phyloP scores from a whole-genome alignment of 2,329 filamentous ascomycete species.

The Xylariaceae sp. region DNA sequence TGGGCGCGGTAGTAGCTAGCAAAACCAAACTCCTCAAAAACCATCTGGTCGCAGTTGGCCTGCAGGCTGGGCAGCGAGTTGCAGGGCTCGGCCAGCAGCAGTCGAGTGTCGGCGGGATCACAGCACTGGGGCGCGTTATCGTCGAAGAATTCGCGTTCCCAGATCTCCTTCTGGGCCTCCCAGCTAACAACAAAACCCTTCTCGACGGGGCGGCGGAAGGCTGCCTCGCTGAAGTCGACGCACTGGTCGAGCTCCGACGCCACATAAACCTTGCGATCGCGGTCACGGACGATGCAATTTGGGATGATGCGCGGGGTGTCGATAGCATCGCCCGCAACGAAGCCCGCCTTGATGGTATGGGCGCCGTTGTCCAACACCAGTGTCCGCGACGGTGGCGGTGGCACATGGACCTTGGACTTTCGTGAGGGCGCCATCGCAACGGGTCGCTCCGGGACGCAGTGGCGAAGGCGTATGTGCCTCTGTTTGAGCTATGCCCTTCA shows the following conservation, averaged over 20 bases:
- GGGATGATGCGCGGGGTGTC: conserved; percentile 70
- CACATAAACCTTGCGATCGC: conserved; percentile 75
- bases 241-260: conserved; percentile 76
- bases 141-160: conserved; percentile 85
- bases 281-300: conserved; percentile 84
- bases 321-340: conserved; percentile 49
- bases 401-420: conserved; percentile 52
- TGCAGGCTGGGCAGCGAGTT: conserved; percentile 80
- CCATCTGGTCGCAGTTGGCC: conserved; percentile 89
- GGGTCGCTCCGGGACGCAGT: too few species aligned
- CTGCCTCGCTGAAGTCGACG: conserved; percentile 84
- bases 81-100: conserved; percentile 82
- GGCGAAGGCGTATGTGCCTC: too few species aligned
- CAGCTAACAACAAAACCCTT: conserved; percentile 95
- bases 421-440: conserved; percentile 29
- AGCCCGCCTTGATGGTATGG: conserved; percentile 86
- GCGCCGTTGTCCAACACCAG: conserved; percentile 93
- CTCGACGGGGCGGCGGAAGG: conserved; percentile 85
- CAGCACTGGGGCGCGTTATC: conserved; percentile 63
- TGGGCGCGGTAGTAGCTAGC: conserved; percentile 76
- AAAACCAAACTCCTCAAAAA: conserved; percentile 97
- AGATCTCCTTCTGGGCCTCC: conserved; percentile 93
- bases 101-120: conserved; percentile 76
- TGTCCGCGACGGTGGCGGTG: conserved; percentile 60
- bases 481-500: too few species aligned